These are phyloP conservation scores for Intubia oerlemansii DNA, from an alignment of 2,329 filamentous ascomycete species.

Conservation along the genomic window DNA sequence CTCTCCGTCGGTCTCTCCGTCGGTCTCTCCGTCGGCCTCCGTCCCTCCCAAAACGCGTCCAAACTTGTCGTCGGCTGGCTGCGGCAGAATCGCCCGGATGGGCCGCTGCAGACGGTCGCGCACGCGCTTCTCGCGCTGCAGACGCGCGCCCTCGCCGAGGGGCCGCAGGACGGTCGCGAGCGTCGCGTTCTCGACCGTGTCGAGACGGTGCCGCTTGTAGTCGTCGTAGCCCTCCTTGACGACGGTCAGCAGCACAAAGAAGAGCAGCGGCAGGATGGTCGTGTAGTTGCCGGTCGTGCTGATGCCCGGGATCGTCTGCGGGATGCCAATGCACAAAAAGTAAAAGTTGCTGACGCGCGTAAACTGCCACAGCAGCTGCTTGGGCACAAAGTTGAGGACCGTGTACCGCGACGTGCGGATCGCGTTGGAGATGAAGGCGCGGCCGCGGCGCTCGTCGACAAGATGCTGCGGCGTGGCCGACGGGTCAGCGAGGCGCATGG, in stretches of 20 bases:
- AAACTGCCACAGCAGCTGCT: slow-evolving; percentile 70
- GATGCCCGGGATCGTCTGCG: slow-evolving; percentile 61
- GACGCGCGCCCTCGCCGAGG: slow-evolving; percentile 1
- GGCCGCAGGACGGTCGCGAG: slow-evolving; percentile 22
- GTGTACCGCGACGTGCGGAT: slow-evolving; percentile 75
- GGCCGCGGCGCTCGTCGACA: slow-evolving; percentile 27
- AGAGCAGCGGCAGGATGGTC: slow-evolving; percentile 49
- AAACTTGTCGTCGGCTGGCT: too few relatives aligned
- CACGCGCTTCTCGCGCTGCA: too few relatives aligned
- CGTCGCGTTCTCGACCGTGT: slow-evolving; percentile 56
- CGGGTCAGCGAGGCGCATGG: slow-evolving; percentile 15
- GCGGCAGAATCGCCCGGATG: too few relatives aligned
- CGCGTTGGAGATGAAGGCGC: slow-evolving; percentile 33
- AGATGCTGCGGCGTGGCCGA: slow-evolving; percentile 13
- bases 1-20: slow-evolving; percentile 31
- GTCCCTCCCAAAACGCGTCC: too few relatives aligned
- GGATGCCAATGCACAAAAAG: slow-evolving; percentile 63
- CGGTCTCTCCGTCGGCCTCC: too few relatives aligned
- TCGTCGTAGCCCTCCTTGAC: slow-evolving; percentile 79
- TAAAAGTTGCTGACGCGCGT: slow-evolving; percentile 74
- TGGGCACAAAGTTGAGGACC: slow-evolving; percentile 64
- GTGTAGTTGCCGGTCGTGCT: slow-evolving; percentile 59
- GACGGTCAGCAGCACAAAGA: slow-evolving; percentile 64
- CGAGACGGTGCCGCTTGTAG: slow-evolving; percentile 55
- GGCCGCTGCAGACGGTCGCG: slow-evolving; percentile 1